Conservation (phyloP, 306 rosid genomes). For the Lathyrus oleraceus region DNA sequence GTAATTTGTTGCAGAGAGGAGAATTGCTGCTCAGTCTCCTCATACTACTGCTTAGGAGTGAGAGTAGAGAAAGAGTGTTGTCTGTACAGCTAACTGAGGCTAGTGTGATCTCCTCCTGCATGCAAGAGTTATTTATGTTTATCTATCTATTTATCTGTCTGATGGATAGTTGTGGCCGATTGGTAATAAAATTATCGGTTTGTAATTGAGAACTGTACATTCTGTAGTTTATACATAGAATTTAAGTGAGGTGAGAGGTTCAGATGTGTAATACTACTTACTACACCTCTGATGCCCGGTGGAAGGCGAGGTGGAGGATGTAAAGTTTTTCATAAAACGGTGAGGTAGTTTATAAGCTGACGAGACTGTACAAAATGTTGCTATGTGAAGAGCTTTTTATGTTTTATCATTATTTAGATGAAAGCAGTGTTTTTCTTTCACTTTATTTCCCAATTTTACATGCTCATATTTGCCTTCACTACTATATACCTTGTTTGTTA, state of each 20-base stretch:
- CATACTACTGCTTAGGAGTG: slow-evolving; percentile 65
- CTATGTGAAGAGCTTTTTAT: slow-evolving; percentile 64
- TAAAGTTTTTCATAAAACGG: slow-evolving; percentile 58
- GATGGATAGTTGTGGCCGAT: slow-evolving; percentile 24
- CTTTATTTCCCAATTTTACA: slow-evolving; percentile 44
- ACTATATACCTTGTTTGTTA: not conserved
- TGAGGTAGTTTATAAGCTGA: slow-evolving; percentile 56
- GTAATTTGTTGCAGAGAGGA: slow-evolving; percentile 73
- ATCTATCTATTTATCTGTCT: slow-evolving; percentile 5
- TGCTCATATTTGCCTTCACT: not conserved
- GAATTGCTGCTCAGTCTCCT: slow-evolving; percentile 87
- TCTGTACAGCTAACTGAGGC: slow-evolving; percentile 99
- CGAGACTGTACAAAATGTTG: slow-evolving; percentile 72
- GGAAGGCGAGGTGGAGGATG: slow-evolving; percentile 57
- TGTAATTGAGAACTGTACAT: slow-evolving; percentile 87
- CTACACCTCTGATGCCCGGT: slow-evolving; percentile 32
- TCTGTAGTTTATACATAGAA: slow-evolving; percentile 77
- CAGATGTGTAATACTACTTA: not conserved
- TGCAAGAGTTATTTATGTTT: slow-evolving; percentile 44
- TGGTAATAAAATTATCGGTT: slow-evolving; percentile 69
- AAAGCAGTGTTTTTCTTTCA: slow-evolving; percentile 54
- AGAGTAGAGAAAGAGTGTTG: slow-evolving; percentile 46
- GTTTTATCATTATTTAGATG: slow-evolving; percentile 44
- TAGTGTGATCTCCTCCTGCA: slow-evolving; percentile 61
- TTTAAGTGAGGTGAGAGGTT: slow-evolving; percentile 17